Evolutionary conservation across 176 grass and related monocot genomes (phyloP), one percentile per base, ranked within the genome.

Genomic region (Oryza meyeriana): DNA sequence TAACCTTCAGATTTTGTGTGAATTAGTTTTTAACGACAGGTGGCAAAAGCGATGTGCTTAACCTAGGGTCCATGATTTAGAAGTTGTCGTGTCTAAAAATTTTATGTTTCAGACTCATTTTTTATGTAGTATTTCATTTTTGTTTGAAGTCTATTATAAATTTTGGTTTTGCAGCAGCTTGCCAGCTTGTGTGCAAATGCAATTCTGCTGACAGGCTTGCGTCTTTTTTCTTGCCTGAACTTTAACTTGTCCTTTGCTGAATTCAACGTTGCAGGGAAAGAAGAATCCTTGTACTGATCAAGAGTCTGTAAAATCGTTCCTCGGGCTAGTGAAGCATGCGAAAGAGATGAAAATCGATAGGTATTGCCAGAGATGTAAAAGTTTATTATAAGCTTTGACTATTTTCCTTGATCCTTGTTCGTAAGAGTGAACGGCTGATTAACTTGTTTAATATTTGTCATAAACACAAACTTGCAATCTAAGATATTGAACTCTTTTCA

Each of bases 331-430:
- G 27, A 98, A 71, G 48, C 69, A 91, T 52, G 90, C 92, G 64
- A 94, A 52, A 88, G 88, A 87, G 84, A 98, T 98, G 48, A 87
- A 88, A 81, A 90, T 98, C 22, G 92, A 98, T 68, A 93, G 95
- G 95, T 94, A 87, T 48, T 7, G 0, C 30, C 63, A 69, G 6
- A 80, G 41, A 64, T 10, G 44, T 57, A 30, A 2, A 6, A 63
- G 25, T 31, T 52, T 45, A 24, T 40, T 52, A 8, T 25, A 50
- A 47, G 41, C 27, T 30, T 44, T 68, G 41, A 48, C 48, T 69
- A 28, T 4, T 81, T 29, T 22, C 47, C 36, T 44, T 84, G 36
- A 80, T 69, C 13, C 69, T 74, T 74, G 68, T 10, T 32, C 24
- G 10, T 17, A 74, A 75, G 63, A 24, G 58, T 69, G 1, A 63